Percentiles rank a stretch among this genome's conserved stretches.
These are phyloP conservation scores for Aspergillus diversus DNA, from an alignment of 495 filamentous ascomycete species.

Conservation along the genomic window DNA sequence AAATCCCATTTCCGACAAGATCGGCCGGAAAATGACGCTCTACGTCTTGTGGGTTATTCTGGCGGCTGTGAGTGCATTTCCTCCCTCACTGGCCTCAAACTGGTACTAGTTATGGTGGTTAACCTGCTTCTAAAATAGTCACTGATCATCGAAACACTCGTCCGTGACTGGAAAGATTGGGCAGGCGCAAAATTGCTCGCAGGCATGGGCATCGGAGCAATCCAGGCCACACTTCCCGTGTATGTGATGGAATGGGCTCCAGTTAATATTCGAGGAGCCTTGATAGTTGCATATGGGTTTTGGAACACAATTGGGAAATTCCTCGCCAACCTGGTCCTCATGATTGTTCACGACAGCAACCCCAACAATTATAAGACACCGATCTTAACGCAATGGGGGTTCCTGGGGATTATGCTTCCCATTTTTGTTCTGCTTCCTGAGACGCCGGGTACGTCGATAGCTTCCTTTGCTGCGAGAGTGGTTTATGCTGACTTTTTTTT, in stretches of 20 bases:
- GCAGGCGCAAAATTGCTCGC: conserved; percentile 1
- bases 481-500: background rate
- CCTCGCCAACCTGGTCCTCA: background rate
- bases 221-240: conserved; percentile 1
- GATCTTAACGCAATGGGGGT: conserved; percentile 1
- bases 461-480: background rate
- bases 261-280: background rate
- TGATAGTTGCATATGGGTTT: conserved; percentile 5
- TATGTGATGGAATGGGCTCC: conserved; percentile 7
- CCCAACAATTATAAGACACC: background rate
- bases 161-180: conserved; percentile 3
- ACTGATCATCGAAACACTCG: conserved; percentile 1
- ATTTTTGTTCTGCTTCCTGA: background rate
- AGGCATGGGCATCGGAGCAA: background rate
- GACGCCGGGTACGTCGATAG: background rate
- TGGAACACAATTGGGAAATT: conserved; percentile 7
- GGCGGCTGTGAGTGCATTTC: background rate
- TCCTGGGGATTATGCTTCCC: background rate
- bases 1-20: background rate
- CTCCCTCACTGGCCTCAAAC: too few species aligned
- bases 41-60: conserved; percentile 6
- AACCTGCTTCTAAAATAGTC: conserved; percentile 1
- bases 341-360: background rate
- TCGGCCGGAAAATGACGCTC: background rate
- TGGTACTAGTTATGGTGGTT: too few species aligned